Percentiles rank a stretch among this genome's conserved stretches.
These are phyloP conservation scores for Asclepias syriaca DNA, from an alignment of 257 asterid species.

Conservation along the genomic window DNA sequence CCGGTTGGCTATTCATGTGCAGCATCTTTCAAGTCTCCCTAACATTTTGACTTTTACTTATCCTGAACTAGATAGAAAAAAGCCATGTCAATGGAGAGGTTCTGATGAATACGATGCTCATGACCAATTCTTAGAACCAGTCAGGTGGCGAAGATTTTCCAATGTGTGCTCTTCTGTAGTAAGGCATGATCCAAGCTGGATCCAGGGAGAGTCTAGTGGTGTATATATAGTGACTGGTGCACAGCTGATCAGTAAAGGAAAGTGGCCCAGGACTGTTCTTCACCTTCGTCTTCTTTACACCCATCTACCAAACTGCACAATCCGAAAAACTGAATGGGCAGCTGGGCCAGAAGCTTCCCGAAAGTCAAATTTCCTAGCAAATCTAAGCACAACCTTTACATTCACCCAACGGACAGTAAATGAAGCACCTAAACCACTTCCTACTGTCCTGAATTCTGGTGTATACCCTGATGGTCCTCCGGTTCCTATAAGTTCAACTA, in stretches of 20 bases:
- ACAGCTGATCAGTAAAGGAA: conserved; percentile 73
- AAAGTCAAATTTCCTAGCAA: conserved; percentile 63
- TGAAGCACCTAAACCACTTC: conserved; percentile 58
- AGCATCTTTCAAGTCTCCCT: conserved; percentile 88
- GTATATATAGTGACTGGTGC: conserved; percentile 86
- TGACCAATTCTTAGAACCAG: conserved; percentile 76
- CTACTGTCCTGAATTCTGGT: conserved; percentile 71
- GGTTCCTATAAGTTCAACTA: conserved; percentile 57
- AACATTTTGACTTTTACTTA: conserved; percentile 45
- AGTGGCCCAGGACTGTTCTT: conserved; percentile 82
- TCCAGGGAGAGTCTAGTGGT: conserved; percentile 42
- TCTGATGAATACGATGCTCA: conserved; percentile 64
- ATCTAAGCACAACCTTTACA: conserved; percentile 87
- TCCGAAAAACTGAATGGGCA: conserved; percentile 91
- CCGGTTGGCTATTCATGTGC: conserved; percentile 76
- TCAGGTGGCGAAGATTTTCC: conserved; percentile 77
- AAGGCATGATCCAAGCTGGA: conserved; percentile 73
- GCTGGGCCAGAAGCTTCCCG: conserved; percentile 67
- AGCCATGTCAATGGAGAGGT: conserved; percentile 78
- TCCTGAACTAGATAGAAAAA: conserved; percentile 20
- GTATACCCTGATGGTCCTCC: conserved; percentile 97
- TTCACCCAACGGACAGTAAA: conserved; percentile 63
- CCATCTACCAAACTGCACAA: conserved; percentile 63
- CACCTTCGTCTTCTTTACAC: conserved; percentile 83
- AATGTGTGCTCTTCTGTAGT: conserved; percentile 73